Percentiles rank a stretch among this genome's conserved stretches.
These are phyloP conservation scores for Microbotryum silenes-acaulis DNA, from an alignment of 1,284 basidiomycete genomes.

Conservation along the genomic window DNA sequence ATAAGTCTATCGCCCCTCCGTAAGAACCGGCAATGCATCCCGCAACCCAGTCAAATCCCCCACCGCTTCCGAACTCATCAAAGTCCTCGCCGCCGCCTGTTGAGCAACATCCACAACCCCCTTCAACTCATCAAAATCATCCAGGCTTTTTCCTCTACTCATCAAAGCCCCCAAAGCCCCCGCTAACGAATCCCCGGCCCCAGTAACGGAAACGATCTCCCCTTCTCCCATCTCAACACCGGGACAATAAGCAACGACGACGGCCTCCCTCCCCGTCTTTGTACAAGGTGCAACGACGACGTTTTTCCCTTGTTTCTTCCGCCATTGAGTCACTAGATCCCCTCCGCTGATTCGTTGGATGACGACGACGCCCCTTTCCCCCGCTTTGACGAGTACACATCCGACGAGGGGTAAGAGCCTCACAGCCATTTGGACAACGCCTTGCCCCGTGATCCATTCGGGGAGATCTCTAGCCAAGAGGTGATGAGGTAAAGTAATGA, in stretches of 20 bases:
- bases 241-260: constrained; percentile 51
- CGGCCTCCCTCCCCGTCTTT: constrained; percentile 6
- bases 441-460: no score
- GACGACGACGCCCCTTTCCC: no score
- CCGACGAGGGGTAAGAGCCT: no score
- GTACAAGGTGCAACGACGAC: neutral
- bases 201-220: constrained; percentile 67
- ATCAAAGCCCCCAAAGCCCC: constrained; percentile 49
- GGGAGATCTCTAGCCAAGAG: no score
- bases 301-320: no score
- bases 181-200: constrained; percentile 63
- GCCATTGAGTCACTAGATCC: no score
- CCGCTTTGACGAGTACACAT: no score
- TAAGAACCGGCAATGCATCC: no score
- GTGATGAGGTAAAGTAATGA: no score
- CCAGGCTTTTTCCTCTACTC: constrained; percentile 31
- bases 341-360: no score
- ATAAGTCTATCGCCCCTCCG: no score
- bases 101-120: constrained; percentile 26
- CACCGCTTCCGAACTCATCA: constrained; percentile 6
- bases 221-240: constrained; percentile 47
- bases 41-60: neutral
- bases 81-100: constrained; percentile 2
- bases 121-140: constrained; percentile 10
- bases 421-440: no score